phyloP scores from a whole-genome alignment of 176 grass and related monocot species.

The Oryza longistaminata region DNA sequence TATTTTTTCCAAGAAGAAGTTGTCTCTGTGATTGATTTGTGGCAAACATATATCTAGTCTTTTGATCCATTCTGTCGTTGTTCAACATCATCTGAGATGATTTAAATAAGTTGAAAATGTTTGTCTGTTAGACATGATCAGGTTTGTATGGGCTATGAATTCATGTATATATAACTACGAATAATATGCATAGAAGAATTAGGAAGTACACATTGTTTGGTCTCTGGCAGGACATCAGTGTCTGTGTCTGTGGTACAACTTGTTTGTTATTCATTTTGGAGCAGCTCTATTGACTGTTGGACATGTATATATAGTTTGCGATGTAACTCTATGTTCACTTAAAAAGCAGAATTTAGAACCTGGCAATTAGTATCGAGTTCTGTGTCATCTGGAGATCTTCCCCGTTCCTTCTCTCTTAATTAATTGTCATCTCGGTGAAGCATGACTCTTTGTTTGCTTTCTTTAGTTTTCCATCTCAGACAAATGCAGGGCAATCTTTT shows the following conservation, averaged over 20 bases:
- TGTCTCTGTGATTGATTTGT: slow-evolving; percentile 8
- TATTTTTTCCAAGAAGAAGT: not conserved
- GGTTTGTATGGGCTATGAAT: not conserved
- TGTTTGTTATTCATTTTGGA: not conserved
- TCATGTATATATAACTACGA: too few relatives aligned
- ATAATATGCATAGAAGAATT: not conserved
- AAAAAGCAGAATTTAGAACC: not conserved
- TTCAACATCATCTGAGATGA: not conserved
- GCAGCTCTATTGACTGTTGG: not conserved
- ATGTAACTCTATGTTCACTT: not conserved
- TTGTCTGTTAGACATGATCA: not conserved
- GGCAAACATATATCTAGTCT: slow-evolving; percentile 3
- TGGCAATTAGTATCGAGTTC: too few relatives aligned
- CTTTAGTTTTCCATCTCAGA: too few relatives aligned
- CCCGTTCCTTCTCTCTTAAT: not conserved
- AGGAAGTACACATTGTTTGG: not conserved
- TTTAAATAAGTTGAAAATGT: not conserved
- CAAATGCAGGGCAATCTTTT: not conserved
- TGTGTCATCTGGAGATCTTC: too few relatives aligned
- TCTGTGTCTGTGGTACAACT: not conserved
- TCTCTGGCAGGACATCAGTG: not conserved
- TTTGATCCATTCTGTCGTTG: not conserved
- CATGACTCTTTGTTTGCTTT: not conserved
- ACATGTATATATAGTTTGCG: not conserved
- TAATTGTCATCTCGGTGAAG: not conserved